Evolutionary conservation across 2,329 filamentous ascomycete species (phyloP), one percentile per base, ranked within the genome.

Genomic region (Colletotrichum sp.): DNA sequence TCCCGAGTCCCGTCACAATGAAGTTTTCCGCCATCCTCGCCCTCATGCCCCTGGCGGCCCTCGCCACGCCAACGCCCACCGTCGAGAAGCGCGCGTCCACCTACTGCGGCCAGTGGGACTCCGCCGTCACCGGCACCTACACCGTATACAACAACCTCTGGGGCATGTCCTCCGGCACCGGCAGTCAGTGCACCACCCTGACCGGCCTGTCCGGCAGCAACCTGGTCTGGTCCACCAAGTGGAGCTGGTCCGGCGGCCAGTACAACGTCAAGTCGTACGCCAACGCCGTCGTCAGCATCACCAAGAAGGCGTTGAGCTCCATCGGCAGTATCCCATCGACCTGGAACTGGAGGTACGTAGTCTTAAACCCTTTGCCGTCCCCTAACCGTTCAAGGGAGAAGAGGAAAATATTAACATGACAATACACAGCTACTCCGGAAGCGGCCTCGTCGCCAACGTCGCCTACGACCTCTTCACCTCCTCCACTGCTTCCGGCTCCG

Each of bases 391-490:
- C 7, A 8, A 22, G 2, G 32, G 18, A 15, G 16, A 66, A 3
- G 2, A 16, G n/a, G 60, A 64, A 64, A 0, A 27, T 27, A 15
- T 13, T 22, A 16, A n/a, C 10, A 28, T 43, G 7, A 10, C 22
- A 4, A 15, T 6, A 10, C 3, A 10, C 88, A 82, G 80, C 61
- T 84, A 85, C 77, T 78, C 78, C 18, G 83, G 84, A 39, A 79
- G 52, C 25, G 78, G 80, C 60, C 72, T 85, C 67, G 84, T 91
- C 30, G 88, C 89, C 52, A 86, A 93, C 79, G 91, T 93, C 3
- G 84, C 91, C 16, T 93, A 92, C 80, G 91, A 93, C 81, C 82
- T 93, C 55, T 93, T 92, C 86, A 91, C 91, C 36, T 85, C 85
- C 16, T 84, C 84, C 18, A 86, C 87, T 15, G 85, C 86, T 13